phyloP scores from a whole-genome alignment of 208 protist species.

The Tritrichomonas musculus region DNA sequence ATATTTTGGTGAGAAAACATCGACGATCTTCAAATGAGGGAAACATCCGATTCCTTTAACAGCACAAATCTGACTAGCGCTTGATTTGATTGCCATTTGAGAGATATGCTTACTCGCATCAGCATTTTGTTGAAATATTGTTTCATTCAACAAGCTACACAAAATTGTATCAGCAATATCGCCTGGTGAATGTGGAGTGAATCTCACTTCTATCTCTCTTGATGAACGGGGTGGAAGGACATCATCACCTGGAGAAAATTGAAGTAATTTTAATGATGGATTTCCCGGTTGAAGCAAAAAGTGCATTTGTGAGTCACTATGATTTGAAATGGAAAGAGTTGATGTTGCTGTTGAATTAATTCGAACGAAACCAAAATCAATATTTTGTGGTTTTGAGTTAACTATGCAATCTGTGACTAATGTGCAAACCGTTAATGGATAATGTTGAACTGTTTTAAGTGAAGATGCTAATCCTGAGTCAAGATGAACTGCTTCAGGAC shows the following conservation, averaged over 20 bases:
- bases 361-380: conserved; percentile 10
- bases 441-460: conserved; percentile 17
- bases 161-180: not conserved
- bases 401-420: conserved; percentile 12
- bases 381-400: not conserved
- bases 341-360: not conserved
- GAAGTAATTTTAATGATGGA: not conserved
- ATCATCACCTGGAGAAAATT: not conserved
- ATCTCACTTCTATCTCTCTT: not conserved
- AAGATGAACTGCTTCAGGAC: not conserved
- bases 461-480: not conserved
- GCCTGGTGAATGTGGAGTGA: not conserved
- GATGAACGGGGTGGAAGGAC: not conserved
- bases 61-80: not conserved
- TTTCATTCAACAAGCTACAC: not conserved
- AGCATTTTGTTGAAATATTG: not conserved
- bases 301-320: conserved; percentile 3
- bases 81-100: not conserved
- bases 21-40: not conserved
- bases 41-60: conserved; percentile 9
- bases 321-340: conserved; percentile 10
- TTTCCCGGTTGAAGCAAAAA: not conserved
- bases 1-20: conserved; percentile 23
- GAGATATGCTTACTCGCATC: not conserved
- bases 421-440: conserved; percentile 3